These are phyloP conservation scores for Thalassia testudinum DNA, from an alignment of 116 monocot species.

Conservation along the genomic window DNA sequence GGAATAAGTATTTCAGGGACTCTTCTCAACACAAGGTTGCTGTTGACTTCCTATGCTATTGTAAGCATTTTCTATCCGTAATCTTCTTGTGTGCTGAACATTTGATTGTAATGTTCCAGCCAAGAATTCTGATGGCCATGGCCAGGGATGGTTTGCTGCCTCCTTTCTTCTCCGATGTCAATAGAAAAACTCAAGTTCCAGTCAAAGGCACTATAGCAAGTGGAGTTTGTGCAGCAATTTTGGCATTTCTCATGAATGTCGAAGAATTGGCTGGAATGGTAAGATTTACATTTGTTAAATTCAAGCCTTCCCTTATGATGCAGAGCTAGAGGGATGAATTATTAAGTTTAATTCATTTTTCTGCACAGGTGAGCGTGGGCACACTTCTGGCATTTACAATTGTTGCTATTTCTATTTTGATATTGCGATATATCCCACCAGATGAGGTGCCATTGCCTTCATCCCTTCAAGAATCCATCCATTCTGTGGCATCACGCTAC, in stretches of 20 bases:
- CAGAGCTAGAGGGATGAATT: not conserved
- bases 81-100: not conserved
- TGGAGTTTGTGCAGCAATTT: constrained; percentile 49
- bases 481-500: constrained; percentile 32
- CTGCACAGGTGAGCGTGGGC: constrained; percentile 87
- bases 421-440: constrained; percentile 92
- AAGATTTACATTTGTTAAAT: constrained; percentile 12
- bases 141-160: constrained; percentile 95
- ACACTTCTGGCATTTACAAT: constrained; percentile 97
- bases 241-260: constrained; percentile 95
- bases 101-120: constrained; percentile 24
- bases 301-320: not conserved
- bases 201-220: constrained; percentile 82
- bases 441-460: constrained; percentile 74
- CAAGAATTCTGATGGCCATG: constrained; percentile 99
- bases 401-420: constrained; percentile 92
- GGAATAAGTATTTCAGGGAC: not conserved
- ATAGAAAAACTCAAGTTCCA: constrained; percentile 83
- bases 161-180: constrained; percentile 73
- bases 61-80: not conserved
- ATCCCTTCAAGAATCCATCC: constrained; percentile 58
- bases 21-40: not conserved
- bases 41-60: too few species aligned
- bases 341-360: not conserved
- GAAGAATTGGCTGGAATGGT: constrained; percentile 98